These are phyloP conservation scores for Claviceps humidiphila DNA, from an alignment of 2,329 filamentous ascomycete genomes.

Conservation along the genomic window DNA sequence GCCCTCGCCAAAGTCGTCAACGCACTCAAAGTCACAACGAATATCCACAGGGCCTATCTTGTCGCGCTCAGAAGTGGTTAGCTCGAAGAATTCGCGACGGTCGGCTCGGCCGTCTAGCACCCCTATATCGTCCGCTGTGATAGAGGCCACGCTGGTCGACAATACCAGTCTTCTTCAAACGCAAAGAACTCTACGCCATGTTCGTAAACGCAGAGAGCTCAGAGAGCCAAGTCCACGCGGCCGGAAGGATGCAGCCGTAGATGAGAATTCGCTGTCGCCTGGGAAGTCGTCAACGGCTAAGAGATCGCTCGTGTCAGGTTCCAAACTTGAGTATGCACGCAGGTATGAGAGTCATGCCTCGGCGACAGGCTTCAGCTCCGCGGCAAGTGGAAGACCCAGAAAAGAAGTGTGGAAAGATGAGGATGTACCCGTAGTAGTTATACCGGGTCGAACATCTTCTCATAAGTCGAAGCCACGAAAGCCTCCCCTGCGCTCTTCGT, in stretches of 20 bases:
- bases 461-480: slow-evolving; percentile 37
- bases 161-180: slow-evolving; percentile 25
- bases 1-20: slow-evolving; percentile 25
- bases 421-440: slow-evolving; percentile 48
- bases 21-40: slow-evolving; percentile 11
- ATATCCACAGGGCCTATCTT: slow-evolving; percentile 15
- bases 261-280: slow-evolving; percentile 8
- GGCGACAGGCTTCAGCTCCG: slow-evolving; percentile 33
- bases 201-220: slow-evolving; percentile 40
- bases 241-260: slow-evolving; percentile 6
- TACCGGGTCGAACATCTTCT: slow-evolving; percentile 45
- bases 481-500: slow-evolving; percentile 47
- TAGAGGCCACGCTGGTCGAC: slow-evolving; percentile 46
- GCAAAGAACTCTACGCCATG: slow-evolving; percentile 45
- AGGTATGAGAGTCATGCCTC: slow-evolving; percentile 37
- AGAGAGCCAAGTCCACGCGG: slow-evolving; percentile 27
- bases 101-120: slow-evolving; percentile 41
- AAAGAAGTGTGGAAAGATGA: slow-evolving; percentile 46
- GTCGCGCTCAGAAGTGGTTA: slow-evolving; percentile 25
- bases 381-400: slow-evolving; percentile 41
- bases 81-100: slow-evolving; percentile 31
- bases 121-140: slow-evolving; percentile 41
- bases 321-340: slow-evolving; percentile 13
- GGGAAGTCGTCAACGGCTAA: slow-evolving; percentile 16
- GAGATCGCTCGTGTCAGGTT: background rate